Conservation (phyloP, 768 basidiomycete genomes). For the Trametes elegans region DNA sequence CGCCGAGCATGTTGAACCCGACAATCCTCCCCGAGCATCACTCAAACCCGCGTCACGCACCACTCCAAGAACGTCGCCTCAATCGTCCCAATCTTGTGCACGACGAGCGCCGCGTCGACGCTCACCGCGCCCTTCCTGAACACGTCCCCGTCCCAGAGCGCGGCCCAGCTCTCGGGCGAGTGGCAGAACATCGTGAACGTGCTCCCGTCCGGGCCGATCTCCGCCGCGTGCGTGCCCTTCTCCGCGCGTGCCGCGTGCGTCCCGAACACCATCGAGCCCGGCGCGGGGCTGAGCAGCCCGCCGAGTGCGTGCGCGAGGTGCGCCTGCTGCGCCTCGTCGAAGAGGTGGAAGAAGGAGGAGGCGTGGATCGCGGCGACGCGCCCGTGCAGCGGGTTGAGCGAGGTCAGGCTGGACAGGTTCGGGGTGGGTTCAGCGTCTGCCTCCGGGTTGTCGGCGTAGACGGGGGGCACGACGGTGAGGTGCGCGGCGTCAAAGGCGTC, state of each 20-base stretch:
- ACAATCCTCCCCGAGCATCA: neutral
- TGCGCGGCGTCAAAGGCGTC: slow-evolving; percentile 48
- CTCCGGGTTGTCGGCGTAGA: neutral
- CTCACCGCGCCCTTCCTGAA: slow-evolving; percentile 36
- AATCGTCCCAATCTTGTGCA: slow-evolving; percentile 35
- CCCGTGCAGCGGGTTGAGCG: slow-evolving; percentile 38
- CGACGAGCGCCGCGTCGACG: slow-evolving; percentile 25
- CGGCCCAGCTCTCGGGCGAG: slow-evolving; percentile 36
- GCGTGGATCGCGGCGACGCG: slow-evolving; percentile 49
- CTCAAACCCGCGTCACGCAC: slow-evolving; percentile 15
- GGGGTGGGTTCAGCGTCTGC: slow-evolving; percentile 15
- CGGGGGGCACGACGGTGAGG: slow-evolving; percentile 27
- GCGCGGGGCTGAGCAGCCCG: slow-evolving; percentile 39
- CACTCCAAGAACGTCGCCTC: slow-evolving; percentile 16
- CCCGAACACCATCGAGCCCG: slow-evolving; percentile 49
- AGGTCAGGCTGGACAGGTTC: slow-evolving; percentile 34
- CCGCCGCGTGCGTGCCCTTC: slow-evolving; percentile 28
- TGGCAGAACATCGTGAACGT: slow-evolving; percentile 34
- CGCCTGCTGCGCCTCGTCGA: slow-evolving; percentile 39
- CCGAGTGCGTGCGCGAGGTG: slow-evolving; percentile 42
- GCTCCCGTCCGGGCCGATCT: neutral
- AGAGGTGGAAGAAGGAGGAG: slow-evolving; percentile 50
- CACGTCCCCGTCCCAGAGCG: slow-evolving; percentile 36
- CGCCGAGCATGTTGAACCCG: neutral
- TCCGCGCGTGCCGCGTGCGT: slow-evolving; percentile 34